Evolutionary conservation across 164 flowering plant genomes (phyloP).

Genomic region (Vitis labrusca): DNA sequence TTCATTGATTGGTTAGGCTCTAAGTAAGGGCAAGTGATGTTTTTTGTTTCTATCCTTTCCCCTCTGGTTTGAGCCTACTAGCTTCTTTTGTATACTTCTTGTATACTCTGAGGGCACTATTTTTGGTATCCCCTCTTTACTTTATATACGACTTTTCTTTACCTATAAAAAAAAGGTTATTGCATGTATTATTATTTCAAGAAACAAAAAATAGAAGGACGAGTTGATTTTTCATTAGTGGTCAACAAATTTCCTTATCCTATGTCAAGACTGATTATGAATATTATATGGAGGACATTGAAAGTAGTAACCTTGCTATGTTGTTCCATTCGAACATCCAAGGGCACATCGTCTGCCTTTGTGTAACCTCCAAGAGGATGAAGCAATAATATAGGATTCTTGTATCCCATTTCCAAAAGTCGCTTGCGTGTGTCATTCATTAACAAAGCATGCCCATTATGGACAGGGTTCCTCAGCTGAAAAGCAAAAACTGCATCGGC

Average conservation of each 20-base stretch:
- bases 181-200: too few species aligned
- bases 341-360: slow-evolving; percentile 94
- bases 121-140: too few species aligned
- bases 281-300: slow-evolving; percentile 1
- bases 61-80: too few species aligned
- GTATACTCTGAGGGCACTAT: too few species aligned
- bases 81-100: too few species aligned
- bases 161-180: too few species aligned
- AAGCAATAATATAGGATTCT: slow-evolving; percentile 85
- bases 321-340: slow-evolving; percentile 97
- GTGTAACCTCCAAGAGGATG: slow-evolving; percentile 94
- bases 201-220: too few species aligned
- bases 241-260: not conserved
- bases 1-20: too few species aligned
- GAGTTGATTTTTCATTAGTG: too few species aligned
- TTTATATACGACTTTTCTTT: too few species aligned
- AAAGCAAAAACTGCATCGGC: slow-evolving; percentile 99
- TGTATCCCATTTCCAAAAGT: slow-evolving; percentile 88
- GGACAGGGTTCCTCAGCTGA: slow-evolving; percentile 95
- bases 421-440: slow-evolving; percentile 91
- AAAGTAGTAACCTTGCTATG: slow-evolving; percentile 78
- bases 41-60: too few species aligned
- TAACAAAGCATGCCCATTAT: slow-evolving; percentile 91
- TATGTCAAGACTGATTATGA: not conserved
- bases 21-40: too few species aligned